phyloP scores from a whole-genome alignment of 192 early-diverging fungal species.

The Cladochytrium replicatum region DNA sequence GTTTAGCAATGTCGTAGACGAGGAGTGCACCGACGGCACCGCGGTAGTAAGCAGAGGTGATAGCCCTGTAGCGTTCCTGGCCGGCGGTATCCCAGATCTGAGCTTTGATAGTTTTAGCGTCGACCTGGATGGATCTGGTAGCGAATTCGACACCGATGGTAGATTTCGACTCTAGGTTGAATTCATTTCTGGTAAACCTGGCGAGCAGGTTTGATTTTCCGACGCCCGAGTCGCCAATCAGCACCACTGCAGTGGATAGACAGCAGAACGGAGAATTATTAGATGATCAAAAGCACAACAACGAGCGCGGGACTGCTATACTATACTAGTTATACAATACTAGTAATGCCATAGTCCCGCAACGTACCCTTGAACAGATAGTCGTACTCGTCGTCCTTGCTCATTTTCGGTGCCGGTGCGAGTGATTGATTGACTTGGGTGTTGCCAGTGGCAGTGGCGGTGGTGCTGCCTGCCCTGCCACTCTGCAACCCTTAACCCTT shows the following conservation, averaged over 20 bases:
- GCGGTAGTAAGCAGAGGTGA: conserved; percentile 43
- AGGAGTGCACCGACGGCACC: conserved; percentile 88
- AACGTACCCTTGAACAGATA: conserved; percentile 70
- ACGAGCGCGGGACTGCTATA: not conserved
- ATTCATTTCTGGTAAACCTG: conserved; percentile 96
- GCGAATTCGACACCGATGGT: conserved; percentile 99
- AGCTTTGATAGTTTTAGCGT: conserved; percentile 95
- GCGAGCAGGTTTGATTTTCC: conserved; percentile 97
- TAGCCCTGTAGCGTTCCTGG: conserved; percentile 53
- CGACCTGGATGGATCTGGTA: conserved; percentile 90
- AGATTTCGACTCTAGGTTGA: conserved; percentile 95
- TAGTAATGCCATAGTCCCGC: no score
- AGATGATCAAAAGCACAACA: conserved; percentile 5
- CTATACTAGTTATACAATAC: no score
- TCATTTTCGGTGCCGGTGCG: no score
- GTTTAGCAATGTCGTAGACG: conserved; percentile 97
- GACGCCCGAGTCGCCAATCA: conserved; percentile 92
- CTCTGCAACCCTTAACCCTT: no score
- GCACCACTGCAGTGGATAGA: conserved; percentile 47
- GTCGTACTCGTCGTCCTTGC: conserved; percentile 74
- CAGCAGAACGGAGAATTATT: not conserved
- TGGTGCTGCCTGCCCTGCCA: no score
- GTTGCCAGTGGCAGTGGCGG: no score
- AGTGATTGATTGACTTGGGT: no score
- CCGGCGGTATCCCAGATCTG: conserved; percentile 99